Conservation (phyloP, 139 green algal species). For the Chlamydomonas sphaeroides region DNA sequence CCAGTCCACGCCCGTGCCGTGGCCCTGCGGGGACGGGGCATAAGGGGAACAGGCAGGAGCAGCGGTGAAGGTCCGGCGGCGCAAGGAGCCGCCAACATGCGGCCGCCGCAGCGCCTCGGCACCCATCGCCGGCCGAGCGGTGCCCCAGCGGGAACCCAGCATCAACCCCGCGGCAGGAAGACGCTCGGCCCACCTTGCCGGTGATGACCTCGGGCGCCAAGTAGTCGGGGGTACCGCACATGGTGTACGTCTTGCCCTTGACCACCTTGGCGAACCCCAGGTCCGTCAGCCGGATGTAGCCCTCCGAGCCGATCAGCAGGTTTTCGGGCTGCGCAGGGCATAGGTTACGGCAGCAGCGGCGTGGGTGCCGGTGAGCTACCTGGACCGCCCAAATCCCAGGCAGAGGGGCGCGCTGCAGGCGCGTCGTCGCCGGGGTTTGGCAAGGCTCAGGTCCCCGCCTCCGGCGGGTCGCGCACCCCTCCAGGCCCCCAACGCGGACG, state of each 20-base stretch:
- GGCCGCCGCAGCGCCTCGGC: too few relatives aligned
- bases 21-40: conserved; percentile 63
- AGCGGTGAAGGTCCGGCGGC: too few relatives aligned
- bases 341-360: too few relatives aligned
- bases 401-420: too few relatives aligned
- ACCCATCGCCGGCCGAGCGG: too few relatives aligned
- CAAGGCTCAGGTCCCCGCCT: too few relatives aligned
- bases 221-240: conserved; percentile 86
- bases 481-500: background rate
- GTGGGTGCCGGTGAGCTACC: too few relatives aligned
- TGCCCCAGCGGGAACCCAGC: too few relatives aligned
- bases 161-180: too few relatives aligned
- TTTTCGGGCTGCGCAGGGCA: conserved; percentile 77
- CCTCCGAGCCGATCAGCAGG: conserved; percentile 72
- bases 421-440: too few relatives aligned
- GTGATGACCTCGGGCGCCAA: conserved; percentile 84
- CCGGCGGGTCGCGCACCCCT: background rate
- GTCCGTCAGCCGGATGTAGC: conserved; percentile 81
- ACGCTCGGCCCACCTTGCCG: conserved; percentile 63
- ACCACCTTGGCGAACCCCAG: conserved; percentile 86
- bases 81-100: too few relatives aligned
- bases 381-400: too few relatives aligned
- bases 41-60: background rate
- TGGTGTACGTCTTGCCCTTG: conserved; percentile 74
- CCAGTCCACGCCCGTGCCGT: conserved; percentile 83